Percentiles rank a stretch among this genome's conserved stretches.
Evolutionary conservation across 345 rosid genomes (phyloP).

Genomic region (Populus pruinosa): DNA sequence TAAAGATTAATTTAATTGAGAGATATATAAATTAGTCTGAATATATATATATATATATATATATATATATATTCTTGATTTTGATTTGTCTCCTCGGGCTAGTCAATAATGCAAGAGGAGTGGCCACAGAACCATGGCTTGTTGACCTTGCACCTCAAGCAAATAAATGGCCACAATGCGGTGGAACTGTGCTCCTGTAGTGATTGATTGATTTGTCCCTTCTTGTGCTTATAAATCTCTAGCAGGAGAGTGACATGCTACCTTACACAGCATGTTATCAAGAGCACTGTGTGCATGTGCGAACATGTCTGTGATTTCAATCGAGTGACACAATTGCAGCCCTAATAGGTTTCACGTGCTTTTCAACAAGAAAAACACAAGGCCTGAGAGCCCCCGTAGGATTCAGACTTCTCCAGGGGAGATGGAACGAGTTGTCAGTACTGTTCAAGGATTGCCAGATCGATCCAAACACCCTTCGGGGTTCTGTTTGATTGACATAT

Average conservation of each 20-base stretch:
- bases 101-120: slow-evolving; percentile 3
- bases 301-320: not conserved
- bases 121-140: not conserved
- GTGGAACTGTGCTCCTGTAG: not conserved
- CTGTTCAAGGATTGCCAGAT: slow-evolving; percentile 5
- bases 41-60: no score
- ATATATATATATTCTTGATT: not conserved
- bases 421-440: not conserved
- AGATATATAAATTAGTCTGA: no score
- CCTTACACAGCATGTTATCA: not conserved
- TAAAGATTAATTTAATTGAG: no score
- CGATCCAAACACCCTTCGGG: not conserved
- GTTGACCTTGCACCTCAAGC: slow-evolving; percentile 6
- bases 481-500: not conserved
- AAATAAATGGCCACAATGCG: not conserved
- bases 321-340: not conserved
- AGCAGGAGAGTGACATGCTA: not conserved
- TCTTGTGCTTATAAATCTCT: not conserved
- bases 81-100: not conserved
- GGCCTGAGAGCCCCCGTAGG: not conserved
- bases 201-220: slow-evolving; percentile 1
- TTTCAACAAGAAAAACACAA: not conserved
- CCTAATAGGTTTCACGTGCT: slow-evolving; percentile 3
- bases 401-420: not conserved
- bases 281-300: not conserved